Percentiles rank a stretch among this genome's conserved stretches.
Evolutionary conservation across 345 rosid genomes (phyloP).

Genomic region (Boechera stricta): DNA sequence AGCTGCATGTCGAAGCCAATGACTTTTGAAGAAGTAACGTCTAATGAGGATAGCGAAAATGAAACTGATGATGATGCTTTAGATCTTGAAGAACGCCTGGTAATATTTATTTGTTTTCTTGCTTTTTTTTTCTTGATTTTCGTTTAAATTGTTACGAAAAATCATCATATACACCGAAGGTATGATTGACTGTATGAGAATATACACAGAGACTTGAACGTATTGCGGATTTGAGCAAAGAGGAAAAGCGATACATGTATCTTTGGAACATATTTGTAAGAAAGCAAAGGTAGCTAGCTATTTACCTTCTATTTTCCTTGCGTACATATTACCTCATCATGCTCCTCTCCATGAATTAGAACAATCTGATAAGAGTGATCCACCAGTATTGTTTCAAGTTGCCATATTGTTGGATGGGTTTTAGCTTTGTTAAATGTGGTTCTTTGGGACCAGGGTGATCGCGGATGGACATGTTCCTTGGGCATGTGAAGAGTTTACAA

Average conservation of each 20-base stretch:
- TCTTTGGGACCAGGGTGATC: conserved; percentile 60
- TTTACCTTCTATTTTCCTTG: background rate
- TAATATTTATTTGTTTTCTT: conserved; percentile 33
- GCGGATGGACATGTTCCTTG: conserved; percentile 84
- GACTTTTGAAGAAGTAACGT: conserved; percentile 64
- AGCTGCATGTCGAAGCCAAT: conserved; percentile 57
- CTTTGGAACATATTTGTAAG: conserved; percentile 87
- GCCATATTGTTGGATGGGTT: background rate
- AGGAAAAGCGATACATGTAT: conserved; percentile 80
- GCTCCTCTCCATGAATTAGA: background rate
- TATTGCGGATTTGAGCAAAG: conserved; percentile 68
- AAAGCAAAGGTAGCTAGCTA: conserved; percentile 62
- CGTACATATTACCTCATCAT: background rate
- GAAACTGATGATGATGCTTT: conserved; percentile 74
- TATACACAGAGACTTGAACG: conserved; percentile 76
- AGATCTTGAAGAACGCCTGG: conserved; percentile 82
- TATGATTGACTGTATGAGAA: background rate
- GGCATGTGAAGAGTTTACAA: conserved; percentile 87
- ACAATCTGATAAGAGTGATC: background rate
- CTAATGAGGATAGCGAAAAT: conserved; percentile 80
- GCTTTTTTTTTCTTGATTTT: background rate
- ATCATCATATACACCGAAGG: background rate
- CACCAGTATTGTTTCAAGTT: background rate
- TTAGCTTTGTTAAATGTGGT: background rate
- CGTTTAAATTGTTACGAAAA: background rate